Evolutionary conservation across 139 green algal species (phyloP).

Genomic region (Raphidocelis subcapitata): DNA sequence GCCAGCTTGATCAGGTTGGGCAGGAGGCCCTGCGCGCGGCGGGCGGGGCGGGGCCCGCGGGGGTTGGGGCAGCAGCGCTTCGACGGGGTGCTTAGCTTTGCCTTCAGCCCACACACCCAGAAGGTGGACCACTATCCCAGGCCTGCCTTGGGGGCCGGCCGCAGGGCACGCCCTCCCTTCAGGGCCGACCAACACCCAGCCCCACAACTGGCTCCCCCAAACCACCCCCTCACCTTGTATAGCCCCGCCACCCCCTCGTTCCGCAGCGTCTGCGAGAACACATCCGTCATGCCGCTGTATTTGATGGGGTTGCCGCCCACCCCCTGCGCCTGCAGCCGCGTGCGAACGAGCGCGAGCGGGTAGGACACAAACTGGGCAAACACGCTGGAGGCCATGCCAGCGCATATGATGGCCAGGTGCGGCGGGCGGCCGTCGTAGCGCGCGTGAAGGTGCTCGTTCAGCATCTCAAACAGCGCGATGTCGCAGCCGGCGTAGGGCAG

Average conservation of each 20-base stretch:
- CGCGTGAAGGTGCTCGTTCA: conserved; percentile 80
- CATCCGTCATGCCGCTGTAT: conserved; percentile 82
- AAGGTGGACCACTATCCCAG: no score
- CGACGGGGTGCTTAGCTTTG: not conserved
- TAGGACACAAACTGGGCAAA: conserved; percentile 85
- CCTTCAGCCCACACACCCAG: no score
- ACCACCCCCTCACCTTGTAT: conserved; percentile 58
- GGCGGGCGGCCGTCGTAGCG: conserved; percentile 64
- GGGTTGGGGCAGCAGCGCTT: not conserved
- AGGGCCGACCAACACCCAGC: no score
- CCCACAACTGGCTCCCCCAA: no score
- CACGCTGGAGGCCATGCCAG: conserved; percentile 78
- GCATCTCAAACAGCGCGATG: conserved; percentile 85
- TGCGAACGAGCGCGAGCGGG: conserved; percentile 81
- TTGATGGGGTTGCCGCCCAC: conserved; percentile 53
- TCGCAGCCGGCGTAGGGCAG: conserved; percentile 89
- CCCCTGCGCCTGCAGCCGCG: conserved; percentile 79
- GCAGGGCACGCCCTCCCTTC: no score
- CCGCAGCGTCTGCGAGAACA: conserved; percentile 63
- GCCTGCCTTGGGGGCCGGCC: no score
- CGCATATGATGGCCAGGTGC: conserved; percentile 65
- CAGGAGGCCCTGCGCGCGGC: conserved; percentile 58
- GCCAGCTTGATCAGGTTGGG: conserved; percentile 91
- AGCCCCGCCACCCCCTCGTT: conserved; percentile 76
- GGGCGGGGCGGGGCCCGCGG: not conserved